These are phyloP conservation scores for Yamadazyma philogaea DNA, from an alignment of 805 yeast genomes.

Conservation along the genomic window DNA sequence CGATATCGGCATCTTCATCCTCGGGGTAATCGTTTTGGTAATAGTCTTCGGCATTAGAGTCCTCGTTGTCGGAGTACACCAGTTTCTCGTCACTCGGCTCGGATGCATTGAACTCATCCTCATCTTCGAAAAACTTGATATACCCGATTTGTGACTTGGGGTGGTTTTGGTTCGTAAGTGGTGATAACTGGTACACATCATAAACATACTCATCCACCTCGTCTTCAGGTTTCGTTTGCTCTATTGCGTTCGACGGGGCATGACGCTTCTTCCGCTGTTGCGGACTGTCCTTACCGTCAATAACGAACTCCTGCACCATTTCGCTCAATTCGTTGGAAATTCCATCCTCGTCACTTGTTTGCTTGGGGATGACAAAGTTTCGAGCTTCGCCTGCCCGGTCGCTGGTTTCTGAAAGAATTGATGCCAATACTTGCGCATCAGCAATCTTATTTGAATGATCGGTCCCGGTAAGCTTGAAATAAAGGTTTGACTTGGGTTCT, in stretches of 20 bases:
- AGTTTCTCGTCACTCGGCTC: constrained; percentile 37
- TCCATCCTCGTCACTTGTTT: constrained; percentile 31
- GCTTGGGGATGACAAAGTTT: constrained; percentile 36
- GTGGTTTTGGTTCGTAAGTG: constrained; percentile 47
- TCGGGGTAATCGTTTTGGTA: constrained; percentile 94
- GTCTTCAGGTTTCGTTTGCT: neutral
- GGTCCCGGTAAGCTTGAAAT: constrained; percentile 35
- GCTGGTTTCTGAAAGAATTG: constrained; percentile 13
- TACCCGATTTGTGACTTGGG: constrained; percentile 50
- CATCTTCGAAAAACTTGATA: constrained; percentile 55
- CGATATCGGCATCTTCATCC: constrained; percentile 65
- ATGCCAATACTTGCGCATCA: constrained; percentile 9
- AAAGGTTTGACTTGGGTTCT: constrained; percentile 31
- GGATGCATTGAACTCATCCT: constrained; percentile 30
- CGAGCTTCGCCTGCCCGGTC: constrained; percentile 16
- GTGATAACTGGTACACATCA: constrained; percentile 64
- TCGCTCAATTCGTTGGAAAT: constrained; percentile 65
- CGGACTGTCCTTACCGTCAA: constrained; percentile 30
- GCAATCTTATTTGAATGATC: constrained; percentile 20
- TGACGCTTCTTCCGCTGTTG: constrained; percentile 15
- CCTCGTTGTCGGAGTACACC: constrained; percentile 65
- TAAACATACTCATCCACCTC: constrained; percentile 74
- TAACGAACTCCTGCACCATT: constrained; percentile 59
- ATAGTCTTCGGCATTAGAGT: constrained; percentile 87
- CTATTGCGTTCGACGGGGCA: constrained; percentile 1